These are phyloP conservation scores for Taphrina communis DNA, from an alignment of 1,139 yeast species.

Conservation along the genomic window DNA sequence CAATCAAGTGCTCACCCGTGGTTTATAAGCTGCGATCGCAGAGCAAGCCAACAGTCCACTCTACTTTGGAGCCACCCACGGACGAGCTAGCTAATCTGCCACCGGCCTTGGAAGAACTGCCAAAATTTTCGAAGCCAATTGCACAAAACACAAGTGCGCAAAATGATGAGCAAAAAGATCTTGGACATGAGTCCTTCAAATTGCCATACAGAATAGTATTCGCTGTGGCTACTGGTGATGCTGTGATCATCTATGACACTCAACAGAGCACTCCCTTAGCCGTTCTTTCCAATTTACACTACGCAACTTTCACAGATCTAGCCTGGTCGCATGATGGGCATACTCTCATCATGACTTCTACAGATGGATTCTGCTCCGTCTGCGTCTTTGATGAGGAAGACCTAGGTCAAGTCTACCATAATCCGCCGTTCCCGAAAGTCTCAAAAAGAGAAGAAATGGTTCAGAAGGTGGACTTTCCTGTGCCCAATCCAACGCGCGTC, in stretches of 20 bases:
- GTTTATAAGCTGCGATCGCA: slow-evolving; percentile 56
- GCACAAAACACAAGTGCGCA: slow-evolving; percentile 8
- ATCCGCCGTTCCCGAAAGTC: slow-evolving; percentile 25
- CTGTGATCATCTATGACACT: slow-evolving; percentile 84
- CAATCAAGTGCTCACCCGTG: slow-evolving; percentile 74
- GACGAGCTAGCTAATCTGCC: slow-evolving; percentile 20
- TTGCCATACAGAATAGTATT: slow-evolving; percentile 80
- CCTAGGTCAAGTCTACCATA: slow-evolving; percentile 58
- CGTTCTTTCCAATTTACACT: slow-evolving; percentile 77
- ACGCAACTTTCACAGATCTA: slow-evolving; percentile 84
- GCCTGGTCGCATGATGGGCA: slow-evolving; percentile 82
- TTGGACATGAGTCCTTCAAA: slow-evolving; percentile 55
- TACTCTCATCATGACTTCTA: slow-evolving; percentile 76
- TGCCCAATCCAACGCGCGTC: slow-evolving; percentile 5
- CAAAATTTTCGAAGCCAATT: not conserved
- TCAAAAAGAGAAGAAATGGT: slow-evolving; percentile 23
- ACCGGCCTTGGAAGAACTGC: slow-evolving; percentile 1
- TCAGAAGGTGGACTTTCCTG: slow-evolving; percentile 26
- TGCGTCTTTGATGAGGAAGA: slow-evolving; percentile 60
- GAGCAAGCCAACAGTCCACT: slow-evolving; percentile 29
- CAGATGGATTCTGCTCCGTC: slow-evolving; percentile 90
- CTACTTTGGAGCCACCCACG: slow-evolving; percentile 21
- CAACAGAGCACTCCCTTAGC: slow-evolving; percentile 72
- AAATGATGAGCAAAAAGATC: not conserved
- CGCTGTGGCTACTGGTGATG: slow-evolving; percentile 92